These are phyloP conservation scores for Trypanosomatidae sp. DNA, from an alignment of 208 protist species.

Conservation along the genomic window DNA sequence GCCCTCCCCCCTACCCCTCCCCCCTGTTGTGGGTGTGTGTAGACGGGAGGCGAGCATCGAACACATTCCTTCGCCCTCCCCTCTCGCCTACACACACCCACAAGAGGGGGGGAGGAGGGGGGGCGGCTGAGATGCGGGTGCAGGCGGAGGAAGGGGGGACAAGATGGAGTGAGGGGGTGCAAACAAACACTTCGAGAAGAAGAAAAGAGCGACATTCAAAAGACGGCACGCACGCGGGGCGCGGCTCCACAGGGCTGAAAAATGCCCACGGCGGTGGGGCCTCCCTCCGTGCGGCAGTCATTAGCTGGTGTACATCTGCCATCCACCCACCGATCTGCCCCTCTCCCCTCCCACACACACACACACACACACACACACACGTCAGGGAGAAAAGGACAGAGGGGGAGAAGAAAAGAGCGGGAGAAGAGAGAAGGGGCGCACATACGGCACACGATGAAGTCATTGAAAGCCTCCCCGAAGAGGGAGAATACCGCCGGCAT, in stretches of 20 bases:
- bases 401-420: background rate
- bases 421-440: background rate
- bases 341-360: background rate
- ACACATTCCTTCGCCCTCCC: too few relatives aligned
- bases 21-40: too few relatives aligned
- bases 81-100: background rate
- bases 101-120: background rate
- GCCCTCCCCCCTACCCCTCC: too few relatives aligned
- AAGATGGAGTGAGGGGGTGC: background rate
- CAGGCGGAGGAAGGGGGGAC: background rate
- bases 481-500: background rate
- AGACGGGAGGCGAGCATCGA: too few relatives aligned
- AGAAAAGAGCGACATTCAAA: slow-evolving; percentile 5
- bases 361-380: background rate
- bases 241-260: background rate
- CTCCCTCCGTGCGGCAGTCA: background rate
- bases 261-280: background rate
- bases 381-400: background rate
- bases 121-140: too few relatives aligned
- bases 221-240: background rate
- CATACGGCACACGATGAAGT: background rate
- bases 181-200: background rate
- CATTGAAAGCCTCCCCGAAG: background rate
- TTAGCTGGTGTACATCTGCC: background rate
- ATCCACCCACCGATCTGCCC: background rate